These are phyloP conservation scores for Beauveria varroae DNA, from an alignment of 2,329 filamentous ascomycete genomes.

Conservation along the genomic window DNA sequence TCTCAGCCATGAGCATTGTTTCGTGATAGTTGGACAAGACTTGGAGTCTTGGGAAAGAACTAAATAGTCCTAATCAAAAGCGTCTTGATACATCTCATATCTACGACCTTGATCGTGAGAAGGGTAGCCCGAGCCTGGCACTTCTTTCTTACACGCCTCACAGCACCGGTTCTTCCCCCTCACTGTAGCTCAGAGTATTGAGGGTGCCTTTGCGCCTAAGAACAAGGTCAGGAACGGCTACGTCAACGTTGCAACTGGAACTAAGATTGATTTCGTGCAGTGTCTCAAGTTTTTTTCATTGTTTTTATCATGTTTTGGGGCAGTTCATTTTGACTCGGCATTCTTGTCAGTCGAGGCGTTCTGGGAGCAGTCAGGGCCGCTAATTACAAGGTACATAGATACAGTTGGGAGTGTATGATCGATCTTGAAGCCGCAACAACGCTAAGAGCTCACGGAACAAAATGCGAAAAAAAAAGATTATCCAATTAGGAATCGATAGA, in stretches of 20 bases:
- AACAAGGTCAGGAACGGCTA: conserved; percentile 20
- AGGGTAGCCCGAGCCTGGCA: too few relatives aligned
- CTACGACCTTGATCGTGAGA: too few relatives aligned
- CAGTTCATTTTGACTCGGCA: conserved; percentile 30
- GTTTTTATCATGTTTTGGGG: conserved; percentile 23
- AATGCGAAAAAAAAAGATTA: too few relatives aligned
- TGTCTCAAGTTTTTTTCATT: conserved; percentile 17
- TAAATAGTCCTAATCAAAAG: too few relatives aligned
- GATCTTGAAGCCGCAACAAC: background rate
- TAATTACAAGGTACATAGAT: too few relatives aligned
- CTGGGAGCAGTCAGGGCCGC: conserved; percentile 16
- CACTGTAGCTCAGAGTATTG: too few relatives aligned
- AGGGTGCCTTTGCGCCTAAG: background rate
- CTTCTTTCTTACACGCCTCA: too few relatives aligned
- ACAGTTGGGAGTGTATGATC: too few relatives aligned
- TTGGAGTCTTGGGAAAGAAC: background rate
- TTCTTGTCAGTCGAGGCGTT: conserved; percentile 25
- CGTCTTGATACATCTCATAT: too few relatives aligned
- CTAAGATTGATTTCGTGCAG: conserved; percentile 4
- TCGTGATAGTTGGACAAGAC: background rate
- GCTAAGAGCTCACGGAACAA: background rate
- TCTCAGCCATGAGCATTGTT: background rate
- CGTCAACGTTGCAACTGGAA: conserved; percentile 16
- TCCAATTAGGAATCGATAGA: too few relatives aligned
- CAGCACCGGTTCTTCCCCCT: too few relatives aligned